Evolutionary conservation across 1,284 basidiomycete genomes (phyloP).

Genomic region (Leccinum cinnamomeum): DNA sequence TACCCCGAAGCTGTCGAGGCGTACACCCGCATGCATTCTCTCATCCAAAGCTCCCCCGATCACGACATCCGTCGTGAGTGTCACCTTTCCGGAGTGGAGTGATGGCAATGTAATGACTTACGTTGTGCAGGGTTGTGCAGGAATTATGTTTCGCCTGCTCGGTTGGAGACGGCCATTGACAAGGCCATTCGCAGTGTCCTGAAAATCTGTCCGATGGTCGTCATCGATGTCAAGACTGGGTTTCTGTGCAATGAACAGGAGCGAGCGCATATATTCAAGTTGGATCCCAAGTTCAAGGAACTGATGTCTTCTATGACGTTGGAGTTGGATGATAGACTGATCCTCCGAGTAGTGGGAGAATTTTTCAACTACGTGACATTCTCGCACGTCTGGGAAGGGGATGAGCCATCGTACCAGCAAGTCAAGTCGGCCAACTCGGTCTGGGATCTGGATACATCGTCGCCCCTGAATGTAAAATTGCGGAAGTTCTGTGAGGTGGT

Average conservation of each 20-base stretch:
- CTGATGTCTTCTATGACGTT: constrained; percentile 1
- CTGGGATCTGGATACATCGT: not conserved
- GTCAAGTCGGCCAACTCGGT: not conserved
- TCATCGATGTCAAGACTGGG: constrained; percentile 12
- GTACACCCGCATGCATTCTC: not conserved
- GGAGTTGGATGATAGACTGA: not conserved
- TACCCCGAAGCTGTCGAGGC: constrained; percentile 1
- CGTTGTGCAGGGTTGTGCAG: not conserved
- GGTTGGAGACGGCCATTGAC: not conserved
- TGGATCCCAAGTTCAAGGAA: not conserved
- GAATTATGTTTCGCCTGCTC: not conserved
- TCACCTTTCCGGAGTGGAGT: not conserved
- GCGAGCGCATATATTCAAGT: not conserved
- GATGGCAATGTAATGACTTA: no score
- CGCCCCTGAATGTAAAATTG: not conserved
- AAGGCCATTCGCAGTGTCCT: not conserved
- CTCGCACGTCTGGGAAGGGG: constrained; percentile 3
- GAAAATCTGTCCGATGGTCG: not conserved
- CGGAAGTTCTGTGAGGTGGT: not conserved
- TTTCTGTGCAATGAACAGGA: not conserved
- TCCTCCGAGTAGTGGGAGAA: not conserved
- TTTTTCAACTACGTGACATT: constrained; percentile 10
- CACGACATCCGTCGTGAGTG: not conserved
- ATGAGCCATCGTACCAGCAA: not conserved
- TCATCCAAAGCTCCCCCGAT: not conserved